Conservation (phyloP, 2,329 filamentous ascomycete species). For the Orbilia blumenaviensis region DNA sequence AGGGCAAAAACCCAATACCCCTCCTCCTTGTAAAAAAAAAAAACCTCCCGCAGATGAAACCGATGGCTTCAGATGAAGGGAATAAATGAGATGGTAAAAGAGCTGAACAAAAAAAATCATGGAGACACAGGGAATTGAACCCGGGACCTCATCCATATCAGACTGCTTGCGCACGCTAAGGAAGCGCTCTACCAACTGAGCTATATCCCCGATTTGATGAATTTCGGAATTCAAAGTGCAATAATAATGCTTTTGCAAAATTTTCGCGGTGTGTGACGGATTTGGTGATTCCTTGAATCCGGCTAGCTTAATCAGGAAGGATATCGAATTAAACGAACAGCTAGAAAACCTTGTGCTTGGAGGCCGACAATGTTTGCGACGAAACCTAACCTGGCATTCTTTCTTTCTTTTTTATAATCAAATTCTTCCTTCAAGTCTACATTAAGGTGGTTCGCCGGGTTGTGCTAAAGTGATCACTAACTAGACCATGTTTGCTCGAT, state of each 20-base stretch:
- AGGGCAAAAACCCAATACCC: no score
- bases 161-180: conserved; percentile 18
- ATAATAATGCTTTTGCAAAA: not conserved
- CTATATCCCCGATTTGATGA: conserved; percentile 30
- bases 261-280: conserved; percentile 10
- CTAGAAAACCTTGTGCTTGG: not conserved
- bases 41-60: no score
- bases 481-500: no score
- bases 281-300: not conserved
- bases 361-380: no score
- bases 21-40: not conserved
- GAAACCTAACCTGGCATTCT: no score
- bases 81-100: not conserved
- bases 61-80: not conserved
- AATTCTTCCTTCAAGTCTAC: no score
- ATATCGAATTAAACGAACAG: not conserved
- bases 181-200: conserved; percentile 48
- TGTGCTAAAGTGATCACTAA: no score
- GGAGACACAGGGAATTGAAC: conserved; percentile 45
- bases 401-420: no score
- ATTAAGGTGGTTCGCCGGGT: no score
- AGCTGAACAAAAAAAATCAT: not conserved
- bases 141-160: conserved; percentile 40
- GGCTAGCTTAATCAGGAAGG: not conserved
- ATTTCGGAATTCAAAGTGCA: not conserved